Base-by-base conservation (phyloP, 2,329 filamentous ascomycete genomes). In the Bipolaris zeicola region DNA sequence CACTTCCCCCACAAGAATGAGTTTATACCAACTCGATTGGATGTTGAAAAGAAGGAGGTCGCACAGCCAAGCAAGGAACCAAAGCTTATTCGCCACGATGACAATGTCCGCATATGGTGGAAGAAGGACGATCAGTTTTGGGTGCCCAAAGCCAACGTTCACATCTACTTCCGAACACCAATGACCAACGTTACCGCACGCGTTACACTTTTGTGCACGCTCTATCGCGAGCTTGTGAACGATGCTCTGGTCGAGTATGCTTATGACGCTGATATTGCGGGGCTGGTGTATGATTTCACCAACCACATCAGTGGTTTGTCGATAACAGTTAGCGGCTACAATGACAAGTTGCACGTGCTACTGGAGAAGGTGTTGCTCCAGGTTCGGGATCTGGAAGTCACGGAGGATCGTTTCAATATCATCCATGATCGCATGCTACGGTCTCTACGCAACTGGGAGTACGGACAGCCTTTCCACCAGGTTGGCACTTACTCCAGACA, bases 101-200 rank as follows among this genome's bases (percentile, higher is more conserved):
- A 88, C 5, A 80, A 87, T 33, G 87, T 91, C 0, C 87, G 93
- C 28, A 89, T 91, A 2, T 99, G 95, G 95, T 97, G 88, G 82
- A 99, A 99, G 81, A 98, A 98, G 78, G 95, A 99, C 69, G 95
- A 99, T 67, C 92, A 89, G 0, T 99, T 98, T 77, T 98, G 94
- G 93, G 95, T 98, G 8, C 95, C 95, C 7, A 96, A 96, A 76
- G 95, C 91, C 3, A 95, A 92, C 57, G 81, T 98, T 16, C 85
- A 92, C 63, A 86, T 96, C 62, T 91, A 88, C 65, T 83, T 96
- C 63, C 86, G 88, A 66, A 96, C 89, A 57, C 90, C 92, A 0
- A 78, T 96, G 43, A 87, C 90, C n/a, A 88, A 87, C 72, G 85
- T 90, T 1, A 92, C 90, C 4, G 90, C 92, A 1, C 87, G 89